Base-by-base conservation (phyloP, 768 basidiomycete genomes). In the Rickenella mellea region DNA sequence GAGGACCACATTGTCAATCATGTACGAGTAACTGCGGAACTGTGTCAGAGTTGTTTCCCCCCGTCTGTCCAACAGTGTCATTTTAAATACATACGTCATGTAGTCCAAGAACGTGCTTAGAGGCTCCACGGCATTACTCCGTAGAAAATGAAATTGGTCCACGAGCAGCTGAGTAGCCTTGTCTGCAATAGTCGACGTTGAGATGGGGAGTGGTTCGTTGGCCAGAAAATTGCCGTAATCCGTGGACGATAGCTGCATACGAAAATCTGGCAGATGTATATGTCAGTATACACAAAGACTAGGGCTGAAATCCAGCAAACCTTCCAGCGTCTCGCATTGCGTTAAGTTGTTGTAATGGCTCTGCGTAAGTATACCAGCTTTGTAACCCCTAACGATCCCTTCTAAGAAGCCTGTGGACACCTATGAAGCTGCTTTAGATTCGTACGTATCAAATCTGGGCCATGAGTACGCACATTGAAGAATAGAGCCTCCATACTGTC, bases 1-100 rank as follows among this genome's bases (percentile, higher is more conserved):
- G 41, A 99, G 74, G 45, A 99, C 83, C 55, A 99, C 87, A 60
- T 99, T 99, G 76, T 99, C 96, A 57, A 99, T 98, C 96, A 99
- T 99, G 66, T 98, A 99, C 24, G 80, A 91, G 60, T 96, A 96
- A 33, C 92, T 96, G 61, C 46, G 39, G 41, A 29, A n/a, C n/a
- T n/a, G n/a, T n/a, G 5, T 31, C 25, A 40, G 38, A 20, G 42
- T 44, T 27, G 38, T 29, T 28, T 15, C 27, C n/a, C 28, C 25
- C 19, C 24, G 11, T 15, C 36, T 26, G 20, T 27, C 38, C 27
- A 41, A 26, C 29, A 27, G 22, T 19, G 32, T 31, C 14, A 24
- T 37, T 33, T 20, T 19, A 32, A 27, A 1, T 14, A 74, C 88
- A 51, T 64, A 98, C 86, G 93, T 98, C 65, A 99, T 88, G 61